Evolutionary conservation across 352 stramenopile genomes (phyloP), one percentile per base, ranked within the genome.

Genomic region (Phytophthora melonis): DNA sequence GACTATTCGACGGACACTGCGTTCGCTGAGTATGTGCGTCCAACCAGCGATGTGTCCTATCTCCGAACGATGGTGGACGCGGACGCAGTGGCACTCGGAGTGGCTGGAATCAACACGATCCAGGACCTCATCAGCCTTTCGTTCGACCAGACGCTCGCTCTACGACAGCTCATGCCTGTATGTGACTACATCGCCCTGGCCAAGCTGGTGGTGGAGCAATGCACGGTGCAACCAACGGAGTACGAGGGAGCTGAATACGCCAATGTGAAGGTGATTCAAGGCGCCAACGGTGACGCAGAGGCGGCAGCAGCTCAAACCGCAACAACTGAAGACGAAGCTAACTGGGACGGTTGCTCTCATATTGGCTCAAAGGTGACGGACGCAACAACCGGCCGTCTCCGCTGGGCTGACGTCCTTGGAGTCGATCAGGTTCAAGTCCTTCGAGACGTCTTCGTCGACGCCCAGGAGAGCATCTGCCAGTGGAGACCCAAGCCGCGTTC

Each of bases 101-200:
- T 53, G 32, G 80, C 76, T 8, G 89, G 91, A 16, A 79, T 99
- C 30, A 74, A 83, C 10, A 93, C 83, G 32, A 92, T 98, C 63
- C 56, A 67, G 41, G 90, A 98, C 23, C 84, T 99, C 13, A 89
- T 85, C 13, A 60, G 69, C 13, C 49, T 94, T 4, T 60, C 78
- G 1, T 83, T 81, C n/a, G 85, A 90, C 55, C 70, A 78, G 43
- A 88, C 81, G 0, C 68, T 94, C 52, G 36, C 67, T 16, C 66
- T 94, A n/a, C 83, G 87, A 1, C 41, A 80, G 10, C 55, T 77
- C 5, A 89, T 93, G 74, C 83, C 87, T 13, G 78, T 93, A 27
- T 94, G 87, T 34, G 87, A 94, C 66, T 94, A 92, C 73, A 84
- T 91, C 23, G 71, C 82, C 8, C 57, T 94, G 14, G 86, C 87